Evolutionary conservation across 306 rosid species (phyloP).

Genomic region (Prunus fruticosa): DNA sequence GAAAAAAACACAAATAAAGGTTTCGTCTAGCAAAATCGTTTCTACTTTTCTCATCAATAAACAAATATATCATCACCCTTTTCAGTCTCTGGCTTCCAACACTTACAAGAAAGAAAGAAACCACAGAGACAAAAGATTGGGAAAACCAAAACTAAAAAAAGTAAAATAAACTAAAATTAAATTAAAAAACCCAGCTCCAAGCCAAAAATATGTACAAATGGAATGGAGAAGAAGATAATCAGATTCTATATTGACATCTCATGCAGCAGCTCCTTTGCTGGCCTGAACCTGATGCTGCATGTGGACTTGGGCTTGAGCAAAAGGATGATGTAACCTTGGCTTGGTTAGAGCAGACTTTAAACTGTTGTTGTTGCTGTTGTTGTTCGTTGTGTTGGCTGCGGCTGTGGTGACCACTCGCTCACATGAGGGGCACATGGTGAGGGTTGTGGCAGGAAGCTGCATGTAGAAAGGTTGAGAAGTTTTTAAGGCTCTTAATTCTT

Average conservation of each 20-base stretch:
- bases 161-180: background rate
- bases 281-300: conserved; percentile 16
- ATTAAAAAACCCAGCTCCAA: conserved; percentile 11
- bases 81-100: background rate
- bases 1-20: background rate
- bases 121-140: conserved; percentile 3
- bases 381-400: conserved; percentile 11
- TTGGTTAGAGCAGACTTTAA: conserved; percentile 27
- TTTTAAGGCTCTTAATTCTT: conserved; percentile 86
- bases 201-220: conserved; percentile 25
- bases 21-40: conserved; percentile 5
- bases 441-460: conserved; percentile 98
- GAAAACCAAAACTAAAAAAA: background rate
- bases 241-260: conserved; percentile 7
- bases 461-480: conserved; percentile 75
- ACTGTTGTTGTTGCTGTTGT: background rate
- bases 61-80: conserved; percentile 15
- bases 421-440: conserved; percentile 97
- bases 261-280: conserved; percentile 30
- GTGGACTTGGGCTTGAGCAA: conserved; percentile 36
- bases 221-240: conserved; percentile 9
- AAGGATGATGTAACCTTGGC: conserved; percentile 26
- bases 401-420: conserved; percentile 66
- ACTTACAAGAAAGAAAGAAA: background rate
- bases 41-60: conserved; percentile 1